A percentile compares a stretch with the other conserved stretches of the same genome.
phyloP scores from a whole-genome alignment of 192 early-diverging fungal genomes.

The Linnemannia elongata region DNA sequence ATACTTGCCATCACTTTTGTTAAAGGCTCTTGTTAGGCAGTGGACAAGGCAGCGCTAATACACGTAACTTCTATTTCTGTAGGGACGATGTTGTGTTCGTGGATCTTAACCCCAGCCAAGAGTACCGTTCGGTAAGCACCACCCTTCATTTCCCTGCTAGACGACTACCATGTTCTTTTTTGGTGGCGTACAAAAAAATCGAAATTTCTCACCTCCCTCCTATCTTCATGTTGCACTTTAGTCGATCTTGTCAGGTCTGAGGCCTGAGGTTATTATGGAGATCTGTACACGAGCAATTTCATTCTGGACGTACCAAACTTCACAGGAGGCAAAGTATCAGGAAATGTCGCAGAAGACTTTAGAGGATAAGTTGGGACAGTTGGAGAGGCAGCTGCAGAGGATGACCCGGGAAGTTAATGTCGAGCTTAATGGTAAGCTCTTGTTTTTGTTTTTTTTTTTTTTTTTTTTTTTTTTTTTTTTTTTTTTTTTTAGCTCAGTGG shows the following conservation, averaged over 20 bases:
- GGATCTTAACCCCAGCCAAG: slow-evolving; percentile 70
- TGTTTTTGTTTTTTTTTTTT: slow-evolving; percentile 1
- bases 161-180: neutral
- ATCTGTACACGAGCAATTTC: slow-evolving; percentile 73
- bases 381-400: slow-evolving; percentile 54
- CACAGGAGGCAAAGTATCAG: slow-evolving; percentile 66
- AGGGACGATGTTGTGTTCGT: slow-evolving; percentile 71
- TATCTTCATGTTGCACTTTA: neutral
- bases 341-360: slow-evolving; percentile 52
- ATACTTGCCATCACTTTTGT: neutral
- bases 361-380: slow-evolving; percentile 47
- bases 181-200: neutral
- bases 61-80: neutral
- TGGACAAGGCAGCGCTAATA: neutral
- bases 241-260: slow-evolving; percentile 76
- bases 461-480: slow-evolving; percentile 13
- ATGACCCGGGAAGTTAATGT: slow-evolving; percentile 47
- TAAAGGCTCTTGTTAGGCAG: too few species aligned
- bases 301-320: slow-evolving; percentile 76
- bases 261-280: slow-evolving; percentile 72
- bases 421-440: slow-evolving; percentile 36
- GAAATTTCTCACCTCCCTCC: too few species aligned
- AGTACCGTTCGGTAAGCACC: slow-evolving; percentile 70
- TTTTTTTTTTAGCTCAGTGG: neutral
- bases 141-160: neutral